Percentiles rank a stretch among this genome's conserved stretches.
These are phyloP conservation scores for Kurtzmaniella quercitrusa DNA, from an alignment of 1,139 yeast genomes.

Conservation along the genomic window DNA sequence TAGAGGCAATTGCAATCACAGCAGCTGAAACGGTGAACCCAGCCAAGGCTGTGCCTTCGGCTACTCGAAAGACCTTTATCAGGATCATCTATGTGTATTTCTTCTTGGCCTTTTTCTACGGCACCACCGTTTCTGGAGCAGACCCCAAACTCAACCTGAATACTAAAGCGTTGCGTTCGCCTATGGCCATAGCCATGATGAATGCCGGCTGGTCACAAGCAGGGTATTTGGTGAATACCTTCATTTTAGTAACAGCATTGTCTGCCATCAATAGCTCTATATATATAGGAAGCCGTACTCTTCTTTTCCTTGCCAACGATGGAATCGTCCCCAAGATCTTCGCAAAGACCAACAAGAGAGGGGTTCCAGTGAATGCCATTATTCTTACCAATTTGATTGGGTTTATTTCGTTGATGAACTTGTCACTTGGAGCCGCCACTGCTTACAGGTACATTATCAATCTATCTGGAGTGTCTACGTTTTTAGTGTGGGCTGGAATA, in stretches of 20 bases:
- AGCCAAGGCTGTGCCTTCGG: slow-evolving; percentile 7
- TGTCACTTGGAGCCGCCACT: not conserved
- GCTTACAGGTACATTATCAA: not conserved
- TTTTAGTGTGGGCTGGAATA: slow-evolving; percentile 25
- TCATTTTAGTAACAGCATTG: not conserved
- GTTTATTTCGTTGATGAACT: not conserved
- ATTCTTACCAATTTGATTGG: not conserved
- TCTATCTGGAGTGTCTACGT: not conserved
- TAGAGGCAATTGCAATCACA: slow-evolving; percentile 34
- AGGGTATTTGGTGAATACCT: slow-evolving; percentile 2
- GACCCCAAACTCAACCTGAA: not conserved
- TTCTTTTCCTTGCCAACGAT: not conserved
- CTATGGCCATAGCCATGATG: slow-evolving; percentile 6
- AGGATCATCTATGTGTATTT: not conserved
- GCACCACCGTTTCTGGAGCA: not conserved
- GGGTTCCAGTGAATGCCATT: not conserved
- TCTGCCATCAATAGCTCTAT: slow-evolving; percentile 2
- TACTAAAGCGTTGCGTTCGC: slow-evolving; percentile 1
- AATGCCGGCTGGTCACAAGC: slow-evolving; percentile 3
- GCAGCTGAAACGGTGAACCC: slow-evolving; percentile 19
- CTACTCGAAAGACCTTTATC: not conserved
- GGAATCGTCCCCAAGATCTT: not conserved
- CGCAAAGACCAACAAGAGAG: not conserved
- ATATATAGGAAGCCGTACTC: not conserved
- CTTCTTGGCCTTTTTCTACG: not conserved